Percentiles rank a stretch among this genome's conserved stretches.
Conservation (phyloP, 148 eudicot species). For the Bassia scoparia region DNA sequence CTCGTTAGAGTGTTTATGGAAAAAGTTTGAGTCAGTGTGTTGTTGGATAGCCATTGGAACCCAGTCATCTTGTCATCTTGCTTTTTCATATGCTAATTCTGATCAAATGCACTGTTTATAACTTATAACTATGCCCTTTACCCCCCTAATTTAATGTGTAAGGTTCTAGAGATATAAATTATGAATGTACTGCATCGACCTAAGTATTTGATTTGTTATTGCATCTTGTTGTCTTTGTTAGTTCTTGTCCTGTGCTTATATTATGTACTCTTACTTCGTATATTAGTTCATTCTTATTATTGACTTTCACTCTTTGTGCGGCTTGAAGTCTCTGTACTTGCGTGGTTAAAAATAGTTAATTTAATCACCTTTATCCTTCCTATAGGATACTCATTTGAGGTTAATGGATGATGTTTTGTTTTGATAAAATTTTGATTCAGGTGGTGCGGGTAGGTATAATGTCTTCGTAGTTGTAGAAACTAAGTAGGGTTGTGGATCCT, state of each 20-base stretch:
- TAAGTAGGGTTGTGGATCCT: slow-evolving; percentile 29
- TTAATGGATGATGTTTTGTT: neutral
- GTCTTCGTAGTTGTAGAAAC: neutral
- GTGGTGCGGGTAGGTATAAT: neutral
- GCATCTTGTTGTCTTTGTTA: neutral
- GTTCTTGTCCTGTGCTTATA: neutral
- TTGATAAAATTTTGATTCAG: neutral
- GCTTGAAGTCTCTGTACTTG: neutral
- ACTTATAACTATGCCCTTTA: no score
- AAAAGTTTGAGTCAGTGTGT: neutral
- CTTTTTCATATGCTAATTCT: neutral
- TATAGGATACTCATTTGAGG: neutral
- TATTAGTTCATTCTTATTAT: neutral
- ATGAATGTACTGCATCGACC: no score
- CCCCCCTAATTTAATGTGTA: no score
- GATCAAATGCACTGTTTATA: no score
- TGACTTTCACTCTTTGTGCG: neutral
- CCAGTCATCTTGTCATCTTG: neutral
- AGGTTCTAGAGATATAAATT: no score
- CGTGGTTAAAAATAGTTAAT: neutral
- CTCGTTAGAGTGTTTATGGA: neutral
- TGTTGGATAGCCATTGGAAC: neutral
- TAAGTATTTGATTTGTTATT: neutral
- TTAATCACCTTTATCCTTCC: neutral
- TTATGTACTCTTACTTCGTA: neutral